These are phyloP conservation scores for Monosporascus sp. DNA, from an alignment of 2,329 filamentous ascomycete genomes.

Conservation along the genomic window DNA sequence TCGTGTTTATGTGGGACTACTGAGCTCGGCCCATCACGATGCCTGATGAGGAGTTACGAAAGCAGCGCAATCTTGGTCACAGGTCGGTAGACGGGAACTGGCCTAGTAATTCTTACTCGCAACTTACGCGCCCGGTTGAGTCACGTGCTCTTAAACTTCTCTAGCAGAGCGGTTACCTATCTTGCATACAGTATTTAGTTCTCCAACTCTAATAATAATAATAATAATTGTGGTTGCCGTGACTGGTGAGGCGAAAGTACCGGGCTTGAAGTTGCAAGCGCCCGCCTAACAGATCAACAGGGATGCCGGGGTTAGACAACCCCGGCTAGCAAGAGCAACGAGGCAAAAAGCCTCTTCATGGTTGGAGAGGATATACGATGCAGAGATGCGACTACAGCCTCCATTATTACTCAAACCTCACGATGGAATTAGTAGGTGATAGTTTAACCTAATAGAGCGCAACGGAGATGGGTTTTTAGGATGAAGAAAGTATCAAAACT, in stretches of 20 bases:
- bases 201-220: not conserved
- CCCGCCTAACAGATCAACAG: not conserved
- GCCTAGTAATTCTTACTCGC: not conserved
- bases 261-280: slow-evolving; percentile 5
- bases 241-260: not conserved
- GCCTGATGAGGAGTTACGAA: not conserved
- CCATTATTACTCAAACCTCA: no score
- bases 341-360: not conserved
- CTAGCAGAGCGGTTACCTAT: not conserved
- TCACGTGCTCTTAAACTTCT: not conserved
- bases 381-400: no score
- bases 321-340: not conserved
- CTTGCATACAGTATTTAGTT: not conserved
- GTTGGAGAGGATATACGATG: not conserved
- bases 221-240: not conserved
- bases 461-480: no score
- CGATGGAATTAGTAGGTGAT: not conserved
- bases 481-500: no score
- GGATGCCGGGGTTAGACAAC: not conserved
- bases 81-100: no score
- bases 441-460: no score
- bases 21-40: no score
- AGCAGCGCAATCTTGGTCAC: not conserved
- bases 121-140: not conserved
- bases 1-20: no score